Percentiles rank a stretch among this genome's conserved stretches.
Conservation (phyloP, 768 basidiomycete genomes). For the Pleurotus citrinopileatus region DNA sequence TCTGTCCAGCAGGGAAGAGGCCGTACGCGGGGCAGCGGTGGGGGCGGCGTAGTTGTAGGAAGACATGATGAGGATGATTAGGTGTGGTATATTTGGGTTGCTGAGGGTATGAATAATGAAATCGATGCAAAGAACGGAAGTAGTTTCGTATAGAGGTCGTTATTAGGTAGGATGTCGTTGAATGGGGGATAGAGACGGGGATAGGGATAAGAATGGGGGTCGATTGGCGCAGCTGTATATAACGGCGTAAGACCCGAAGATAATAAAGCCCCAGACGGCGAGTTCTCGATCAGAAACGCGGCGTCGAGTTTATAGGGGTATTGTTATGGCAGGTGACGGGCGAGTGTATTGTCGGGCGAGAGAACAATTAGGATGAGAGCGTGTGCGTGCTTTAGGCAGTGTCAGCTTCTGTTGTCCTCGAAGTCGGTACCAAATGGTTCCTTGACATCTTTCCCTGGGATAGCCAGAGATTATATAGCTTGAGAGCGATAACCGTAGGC, state of each 20-base stretch:
- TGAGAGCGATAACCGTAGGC: slow-evolving; percentile 3
- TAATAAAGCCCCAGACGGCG: slow-evolving; percentile 2
- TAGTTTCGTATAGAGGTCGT: slow-evolving; percentile 8
- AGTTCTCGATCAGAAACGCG: slow-evolving; percentile 7
- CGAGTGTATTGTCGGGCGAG: slow-evolving; percentile 2
- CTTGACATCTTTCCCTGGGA: slow-evolving; percentile 11
- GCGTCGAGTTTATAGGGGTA: slow-evolving; percentile 3
- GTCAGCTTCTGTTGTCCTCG: slow-evolving; percentile 8
- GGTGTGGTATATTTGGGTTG: slow-evolving; percentile 7
- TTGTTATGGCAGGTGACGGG: slow-evolving; percentile 4
- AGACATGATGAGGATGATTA: slow-evolving; percentile 41
- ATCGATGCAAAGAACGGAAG: slow-evolving; percentile 5
- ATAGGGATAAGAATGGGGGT: not conserved
- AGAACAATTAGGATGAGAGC: slow-evolving; percentile 10
- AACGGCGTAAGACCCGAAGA: not conserved
- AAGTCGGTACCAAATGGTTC: slow-evolving; percentile 11
- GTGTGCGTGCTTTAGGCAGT: not conserved
- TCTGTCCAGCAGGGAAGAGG: slow-evolving; percentile 55
- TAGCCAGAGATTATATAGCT: slow-evolving; percentile 27
- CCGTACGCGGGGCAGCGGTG: slow-evolving; percentile 53
- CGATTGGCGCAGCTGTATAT: slow-evolving; percentile 1
- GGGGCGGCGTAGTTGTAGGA: slow-evolving; percentile 38
- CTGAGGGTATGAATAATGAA: not conserved
- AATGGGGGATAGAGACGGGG: slow-evolving; percentile 1
- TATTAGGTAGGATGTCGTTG: not conserved